Base-by-base conservation (phyloP, 2,329 filamentous ascomycete species). In the Dothideomycetes sp. region DNA sequence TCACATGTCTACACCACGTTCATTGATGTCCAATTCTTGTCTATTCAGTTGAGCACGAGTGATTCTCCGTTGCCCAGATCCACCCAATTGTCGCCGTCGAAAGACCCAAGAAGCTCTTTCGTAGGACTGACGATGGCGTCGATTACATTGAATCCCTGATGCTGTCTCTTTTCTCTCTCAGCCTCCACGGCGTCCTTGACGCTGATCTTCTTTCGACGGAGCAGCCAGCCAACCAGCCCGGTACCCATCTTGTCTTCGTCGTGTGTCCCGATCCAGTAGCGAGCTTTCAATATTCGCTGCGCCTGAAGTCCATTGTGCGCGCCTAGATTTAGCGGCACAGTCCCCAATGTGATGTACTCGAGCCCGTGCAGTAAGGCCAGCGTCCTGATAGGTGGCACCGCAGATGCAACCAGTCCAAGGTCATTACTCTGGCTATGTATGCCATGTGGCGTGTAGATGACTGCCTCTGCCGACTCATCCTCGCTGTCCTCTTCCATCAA, bases 251-350 rank as follows among this genome's bases (percentile, higher is more conserved):
- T 81, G 4, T 72, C 60, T 54, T 81, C 77, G 47, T 80, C 77
- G 48, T 82, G 77, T 18, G 78, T 81, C 0, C 68, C 69, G 14
- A 81, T 58, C 78, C 77, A 82, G 49, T 81, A 81, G 47, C 63
- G 69, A 0, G 75, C 72, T 2, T 64, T 60, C 19, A 73, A 56
- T 4, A 68, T 56, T 12, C 64, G 56, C 42, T 75, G 75, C 3
- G 73, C 72, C 42, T 70, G 62, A 12, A 79, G 56, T 0, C 73
- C 78, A 49, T 81, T 81, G 43, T 72, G 62, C 0, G 69, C 77
- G 2, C 78, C 78, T 12, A 81, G 66, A 45, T 81, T 82, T 24
- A 80, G 59, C 50, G 73, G 69, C 15, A 60, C 55, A 52, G 34
- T 45, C 42, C 10, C 60, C 59, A 15, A 73, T 57, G n/a, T 64